Percentiles rank a stretch among this genome's conserved stretches.
These are phyloP conservation scores for Boechera retrofracta DNA, from an alignment of 345 rosid genomes.

Conservation along the genomic window DNA sequence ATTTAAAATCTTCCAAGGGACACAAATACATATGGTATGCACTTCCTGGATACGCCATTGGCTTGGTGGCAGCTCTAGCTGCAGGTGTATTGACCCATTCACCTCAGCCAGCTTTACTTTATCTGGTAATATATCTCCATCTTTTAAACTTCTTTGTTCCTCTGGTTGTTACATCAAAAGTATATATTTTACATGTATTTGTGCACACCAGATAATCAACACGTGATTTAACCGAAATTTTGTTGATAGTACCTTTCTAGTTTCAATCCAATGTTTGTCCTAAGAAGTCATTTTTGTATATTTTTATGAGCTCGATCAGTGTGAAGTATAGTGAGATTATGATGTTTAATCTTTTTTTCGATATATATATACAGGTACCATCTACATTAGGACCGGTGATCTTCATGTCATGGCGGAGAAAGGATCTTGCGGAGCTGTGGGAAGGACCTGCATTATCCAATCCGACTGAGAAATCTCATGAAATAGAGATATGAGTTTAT, in stretches of 20 bases:
- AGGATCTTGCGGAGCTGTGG: slow-evolving; percentile 86
- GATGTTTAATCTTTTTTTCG: background rate
- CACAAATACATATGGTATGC: slow-evolving; percentile 92
- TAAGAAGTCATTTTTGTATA: background rate
- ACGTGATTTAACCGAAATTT: slow-evolving; percentile 10
- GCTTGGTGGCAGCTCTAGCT: slow-evolving; percentile 77
- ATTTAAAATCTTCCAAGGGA: slow-evolving; percentile 72
- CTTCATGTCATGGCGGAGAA: slow-evolving; percentile 75
- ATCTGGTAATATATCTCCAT: slow-evolving; percentile 62
- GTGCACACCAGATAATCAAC: background rate
- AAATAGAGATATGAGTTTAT: slow-evolving; percentile 66
- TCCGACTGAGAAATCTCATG: slow-evolving; percentile 63
- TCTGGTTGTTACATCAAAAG: background rate
- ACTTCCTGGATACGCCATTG: slow-evolving; percentile 86
- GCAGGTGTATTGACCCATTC: slow-evolving; percentile 83
- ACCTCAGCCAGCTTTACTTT: slow-evolving; percentile 95
- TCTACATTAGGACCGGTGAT: slow-evolving; percentile 91
- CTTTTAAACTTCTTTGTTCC: slow-evolving; percentile 8
- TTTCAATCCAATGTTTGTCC: slow-evolving; percentile 4
- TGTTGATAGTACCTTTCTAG: slow-evolving; percentile 13
- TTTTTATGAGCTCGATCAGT: background rate
- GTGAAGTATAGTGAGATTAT: slow-evolving; percentile 1
- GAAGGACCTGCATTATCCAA: slow-evolving; percentile 67
- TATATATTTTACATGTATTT: background rate
- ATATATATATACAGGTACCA: slow-evolving; percentile 64